These are phyloP conservation scores for Tylopilus cervinicoccineus DNA, from an alignment of 768 basidiomycete genomes.

Conservation along the genomic window DNA sequence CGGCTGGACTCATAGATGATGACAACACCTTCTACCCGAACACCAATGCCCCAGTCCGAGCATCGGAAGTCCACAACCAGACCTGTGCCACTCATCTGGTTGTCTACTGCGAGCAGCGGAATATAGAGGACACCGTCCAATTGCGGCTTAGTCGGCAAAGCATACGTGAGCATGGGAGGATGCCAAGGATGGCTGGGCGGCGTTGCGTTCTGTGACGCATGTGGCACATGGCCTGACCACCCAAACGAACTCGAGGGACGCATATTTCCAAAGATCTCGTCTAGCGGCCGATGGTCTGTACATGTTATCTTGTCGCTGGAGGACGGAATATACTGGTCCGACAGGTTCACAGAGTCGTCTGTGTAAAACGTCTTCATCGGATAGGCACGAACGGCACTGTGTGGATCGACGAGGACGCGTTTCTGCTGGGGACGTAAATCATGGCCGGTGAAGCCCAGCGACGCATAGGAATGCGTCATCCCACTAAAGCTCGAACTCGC, in stretches of 20 bases:
- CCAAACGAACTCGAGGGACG: background rate
- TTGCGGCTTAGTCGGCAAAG: slow-evolving; percentile 18
- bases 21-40: slow-evolving; percentile 17
- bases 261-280: slow-evolving; percentile 21
- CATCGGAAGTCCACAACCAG: slow-evolving; percentile 19
- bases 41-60: slow-evolving; percentile 23
- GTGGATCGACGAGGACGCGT: background rate
- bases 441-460: background rate
- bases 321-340: slow-evolving; percentile 26
- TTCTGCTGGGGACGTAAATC: background rate
- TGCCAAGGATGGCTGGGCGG: slow-evolving; percentile 1
- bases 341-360: background rate
- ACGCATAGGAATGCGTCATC: background rate
- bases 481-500: background rate
- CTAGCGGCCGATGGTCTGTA: slow-evolving; percentile 25
- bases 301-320: slow-evolving; percentile 28
- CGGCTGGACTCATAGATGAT: background rate
- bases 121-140: slow-evolving; percentile 19
- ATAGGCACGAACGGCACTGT: background rate
- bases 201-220: slow-evolving; percentile 1
- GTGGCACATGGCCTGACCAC: background rate
- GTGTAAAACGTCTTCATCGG: background rate
- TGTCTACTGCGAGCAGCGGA: slow-evolving; percentile 23
- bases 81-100: slow-evolving; percentile 14
- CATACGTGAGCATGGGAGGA: slow-evolving; percentile 11